Percentiles rank a stretch among this genome's conserved stretches.
These are phyloP conservation scores for Cyberlindnera mrakii DNA, from an alignment of 805 yeast species.

Conservation along the genomic window DNA sequence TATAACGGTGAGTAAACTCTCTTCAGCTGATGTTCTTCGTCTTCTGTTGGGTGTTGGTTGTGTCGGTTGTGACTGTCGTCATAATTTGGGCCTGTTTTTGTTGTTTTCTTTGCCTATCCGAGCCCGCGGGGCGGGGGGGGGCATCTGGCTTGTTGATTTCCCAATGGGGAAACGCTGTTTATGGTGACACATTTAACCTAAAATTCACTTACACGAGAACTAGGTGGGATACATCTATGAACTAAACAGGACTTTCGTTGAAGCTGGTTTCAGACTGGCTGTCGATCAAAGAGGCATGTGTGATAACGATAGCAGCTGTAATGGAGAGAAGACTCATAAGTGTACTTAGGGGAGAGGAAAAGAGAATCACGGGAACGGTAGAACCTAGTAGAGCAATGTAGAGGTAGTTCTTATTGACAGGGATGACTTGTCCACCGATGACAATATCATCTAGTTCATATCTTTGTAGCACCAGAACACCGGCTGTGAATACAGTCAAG, in stretches of 20 bases:
- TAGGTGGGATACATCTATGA: not conserved
- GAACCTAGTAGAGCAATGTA: constrained; percentile 6
- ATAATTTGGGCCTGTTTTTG: too few species aligned
- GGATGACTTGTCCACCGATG: constrained; percentile 1
- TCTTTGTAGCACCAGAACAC: constrained; percentile 7
- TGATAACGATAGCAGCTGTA: constrained; percentile 10
- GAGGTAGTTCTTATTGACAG: constrained; percentile 14
- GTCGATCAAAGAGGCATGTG: constrained; percentile 12
- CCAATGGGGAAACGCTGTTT: too few species aligned
- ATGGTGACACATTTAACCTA: too few species aligned
- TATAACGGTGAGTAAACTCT: too few species aligned
- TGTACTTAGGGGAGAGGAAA: constrained; percentile 15
- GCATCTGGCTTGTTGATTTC: too few species aligned
- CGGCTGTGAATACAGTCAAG: constrained; percentile 4
- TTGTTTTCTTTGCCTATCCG: too few species aligned
- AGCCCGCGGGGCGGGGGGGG: too few species aligned
- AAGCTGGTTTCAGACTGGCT: constrained; percentile 17
- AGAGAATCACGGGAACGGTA: constrained; percentile 17
- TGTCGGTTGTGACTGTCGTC: too few species aligned
- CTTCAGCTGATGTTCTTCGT: too few species aligned
- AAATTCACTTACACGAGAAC: too few species aligned
- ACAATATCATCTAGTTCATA: constrained; percentile 6
- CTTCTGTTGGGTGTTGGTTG: too few species aligned
- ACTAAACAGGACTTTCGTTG: constrained; percentile 17
- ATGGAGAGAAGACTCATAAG: constrained; percentile 5